These are phyloP conservation scores for Casaregolazyma suthepensis DNA, from an alignment of 1,139 yeast species.

Conservation along the genomic window DNA sequence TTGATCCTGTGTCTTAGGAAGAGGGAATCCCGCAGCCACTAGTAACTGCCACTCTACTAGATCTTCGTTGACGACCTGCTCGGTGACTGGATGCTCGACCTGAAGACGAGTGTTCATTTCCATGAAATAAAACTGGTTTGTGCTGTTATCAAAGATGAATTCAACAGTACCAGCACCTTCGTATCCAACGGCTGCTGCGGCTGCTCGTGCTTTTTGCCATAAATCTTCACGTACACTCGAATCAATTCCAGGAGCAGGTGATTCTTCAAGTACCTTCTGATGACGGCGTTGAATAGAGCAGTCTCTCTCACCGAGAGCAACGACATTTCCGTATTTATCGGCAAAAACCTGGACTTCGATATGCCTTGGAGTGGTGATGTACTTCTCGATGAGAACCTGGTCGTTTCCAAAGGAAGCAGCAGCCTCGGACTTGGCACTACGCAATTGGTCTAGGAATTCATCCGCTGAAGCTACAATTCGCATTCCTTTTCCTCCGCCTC, in stretches of 20 bases:
- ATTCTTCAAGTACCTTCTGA: conserved; percentile 46
- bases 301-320: conserved; percentile 44
- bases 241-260: conserved; percentile 50
- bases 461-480: conserved; percentile 40
- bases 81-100: conserved; percentile 60
- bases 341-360: conserved; percentile 42
- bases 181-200: conserved; percentile 50
- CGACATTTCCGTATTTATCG: conserved; percentile 34
- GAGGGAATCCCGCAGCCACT: conserved; percentile 39
- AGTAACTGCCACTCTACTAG: conserved; percentile 82
- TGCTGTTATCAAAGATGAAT: conserved; percentile 53
- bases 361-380: conserved; percentile 41
- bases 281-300: conserved; percentile 47
- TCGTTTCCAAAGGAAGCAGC: conserved; percentile 36
- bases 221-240: conserved; percentile 38
- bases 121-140: conserved; percentile 52
- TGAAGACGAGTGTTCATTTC: conserved; percentile 60
- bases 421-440: conserved; percentile 38
- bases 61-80: conserved; percentile 89
- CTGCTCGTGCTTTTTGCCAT: conserved; percentile 53
- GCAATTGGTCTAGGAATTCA: conserved; percentile 35
- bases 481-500: conserved; percentile 44
- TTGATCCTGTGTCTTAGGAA: conserved; percentile 30
- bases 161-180: conserved; percentile 63
- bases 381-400: conserved; percentile 42